A percentile compares a stretch with the other conserved stretches of the same genome.
Evolutionary conservation across 2,329 filamentous ascomycete species (phyloP).

Genomic region (Penicillium sp.): DNA sequence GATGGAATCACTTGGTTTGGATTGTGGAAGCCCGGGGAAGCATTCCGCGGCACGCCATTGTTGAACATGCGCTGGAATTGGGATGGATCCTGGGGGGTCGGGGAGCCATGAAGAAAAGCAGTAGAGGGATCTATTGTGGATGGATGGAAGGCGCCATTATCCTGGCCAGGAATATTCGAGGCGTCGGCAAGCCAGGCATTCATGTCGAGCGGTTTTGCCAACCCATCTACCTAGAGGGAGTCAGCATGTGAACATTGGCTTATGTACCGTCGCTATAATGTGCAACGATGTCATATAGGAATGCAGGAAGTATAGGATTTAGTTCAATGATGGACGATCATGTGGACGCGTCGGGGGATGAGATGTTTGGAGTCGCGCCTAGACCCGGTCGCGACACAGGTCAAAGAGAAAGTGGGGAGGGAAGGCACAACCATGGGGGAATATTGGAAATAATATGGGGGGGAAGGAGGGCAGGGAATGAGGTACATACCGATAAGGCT

Average conservation of each 20-base stretch:
- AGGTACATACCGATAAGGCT: slow-evolving; percentile 44
- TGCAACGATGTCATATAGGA: background rate
- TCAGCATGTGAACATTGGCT: slow-evolving; percentile 13
- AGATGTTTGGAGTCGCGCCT: slow-evolving; percentile 23
- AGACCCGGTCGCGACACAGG: slow-evolving; percentile 23
- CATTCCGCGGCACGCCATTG: slow-evolving; percentile 75
- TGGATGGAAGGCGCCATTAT: slow-evolving; percentile 49
- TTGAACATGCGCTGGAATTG: slow-evolving; percentile 67
- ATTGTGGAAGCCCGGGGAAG: slow-evolving; percentile 74
- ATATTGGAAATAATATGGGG: slow-evolving; percentile 3
- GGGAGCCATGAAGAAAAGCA: slow-evolving; percentile 48
- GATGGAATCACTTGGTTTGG: slow-evolving; percentile 82
- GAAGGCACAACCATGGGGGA: background rate
- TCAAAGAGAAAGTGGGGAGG: slow-evolving; percentile 10
- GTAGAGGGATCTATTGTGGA: slow-evolving; percentile 48
- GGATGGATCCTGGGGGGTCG: slow-evolving; percentile 49
- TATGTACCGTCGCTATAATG: slow-evolving; percentile 22
- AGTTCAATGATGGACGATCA: slow-evolving; percentile 2
- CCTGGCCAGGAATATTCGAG: slow-evolving; percentile 48
- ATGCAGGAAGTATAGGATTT: background rate
- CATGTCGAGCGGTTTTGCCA: slow-evolving; percentile 48
- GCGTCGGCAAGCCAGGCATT: slow-evolving; percentile 52
- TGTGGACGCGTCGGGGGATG: slow-evolving; percentile 20
- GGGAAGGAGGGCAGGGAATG: slow-evolving; percentile 13
- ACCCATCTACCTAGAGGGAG: slow-evolving; percentile 43